Evolutionary conservation across 306 rosid genomes (phyloP).

Genomic region (Cucumis melo): DNA sequence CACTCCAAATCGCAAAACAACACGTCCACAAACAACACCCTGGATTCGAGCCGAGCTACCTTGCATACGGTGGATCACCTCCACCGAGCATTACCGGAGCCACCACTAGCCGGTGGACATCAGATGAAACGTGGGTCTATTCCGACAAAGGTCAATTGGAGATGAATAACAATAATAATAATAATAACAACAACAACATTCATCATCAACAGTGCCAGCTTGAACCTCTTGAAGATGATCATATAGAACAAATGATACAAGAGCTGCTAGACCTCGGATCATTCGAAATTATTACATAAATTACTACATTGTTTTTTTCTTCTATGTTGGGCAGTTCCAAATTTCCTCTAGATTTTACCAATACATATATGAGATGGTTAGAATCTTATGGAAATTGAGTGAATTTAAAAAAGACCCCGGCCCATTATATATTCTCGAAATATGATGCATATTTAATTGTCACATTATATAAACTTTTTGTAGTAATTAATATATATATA

Average conservation of each 20-base stretch:
- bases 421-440: not conserved
- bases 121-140: not conserved
- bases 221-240: slow-evolving; percentile 66
- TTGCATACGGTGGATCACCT: not conserved
- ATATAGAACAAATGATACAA: slow-evolving; percentile 79
- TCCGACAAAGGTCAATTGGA: not conserved
- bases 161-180: not conserved
- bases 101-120: slow-evolving; percentile 8
- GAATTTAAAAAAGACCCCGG: not conserved
- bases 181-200: not conserved
- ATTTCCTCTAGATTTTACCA: not conserved
- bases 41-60: not conserved
- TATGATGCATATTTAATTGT: not conserved
- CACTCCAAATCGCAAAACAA: slow-evolving; percentile 51
- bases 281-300: slow-evolving; percentile 21
- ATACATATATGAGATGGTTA: not conserved
- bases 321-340: not conserved
- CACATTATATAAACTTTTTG: not conserved
- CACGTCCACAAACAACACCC: slow-evolving; percentile 18
- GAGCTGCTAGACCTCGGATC: slow-evolving; percentile 70
- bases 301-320: not conserved
- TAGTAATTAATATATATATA: not conserved
- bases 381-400: not conserved
- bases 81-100: slow-evolving; percentile 10
- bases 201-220: slow-evolving; percentile 10